phyloP scores from a whole-genome alignment of 2,329 filamentous ascomycete species.

The Aspergillus sp. region DNA sequence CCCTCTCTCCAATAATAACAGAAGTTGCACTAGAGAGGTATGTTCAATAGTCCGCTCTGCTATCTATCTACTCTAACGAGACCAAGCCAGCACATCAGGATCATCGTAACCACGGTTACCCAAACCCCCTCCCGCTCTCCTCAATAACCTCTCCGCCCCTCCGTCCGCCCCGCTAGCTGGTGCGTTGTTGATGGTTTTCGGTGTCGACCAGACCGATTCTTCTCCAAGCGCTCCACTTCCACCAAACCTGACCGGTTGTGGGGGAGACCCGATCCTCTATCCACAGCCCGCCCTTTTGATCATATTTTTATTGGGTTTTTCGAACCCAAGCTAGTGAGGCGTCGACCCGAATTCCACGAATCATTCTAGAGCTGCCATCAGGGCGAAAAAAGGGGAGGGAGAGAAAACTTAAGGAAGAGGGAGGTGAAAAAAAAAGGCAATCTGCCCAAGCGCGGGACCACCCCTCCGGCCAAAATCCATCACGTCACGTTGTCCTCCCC shows the following conservation, averaged over 20 bases:
- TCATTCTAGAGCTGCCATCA: background rate
- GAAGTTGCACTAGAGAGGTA: background rate
- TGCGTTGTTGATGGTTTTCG: constrained; percentile 7
- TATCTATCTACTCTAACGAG: background rate
- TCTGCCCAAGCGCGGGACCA: constrained; percentile 1
- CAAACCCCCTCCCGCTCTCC: background rate
- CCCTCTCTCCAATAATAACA: background rate
- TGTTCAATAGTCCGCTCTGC: background rate
- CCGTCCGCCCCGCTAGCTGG: constrained; percentile 12
- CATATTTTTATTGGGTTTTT: background rate
- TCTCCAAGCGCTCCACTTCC: constrained; percentile 13
- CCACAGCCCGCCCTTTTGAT: background rate
- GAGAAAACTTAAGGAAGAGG: background rate
- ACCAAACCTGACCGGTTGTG: constrained; percentile 11
- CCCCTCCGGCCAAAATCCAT: constrained; percentile 29
- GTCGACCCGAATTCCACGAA: constrained; percentile 15
- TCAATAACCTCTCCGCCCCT: constrained; percentile 12
- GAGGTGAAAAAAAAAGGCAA: background rate
- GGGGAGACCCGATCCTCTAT: constrained; percentile 2
- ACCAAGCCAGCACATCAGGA: background rate
- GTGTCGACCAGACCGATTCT: constrained; percentile 8
- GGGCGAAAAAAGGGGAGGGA: constrained; percentile 2
- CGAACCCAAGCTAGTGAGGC: constrained; percentile 1
- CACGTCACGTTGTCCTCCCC: constrained; percentile 39
- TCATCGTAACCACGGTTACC: background rate